These are phyloP conservation scores for Pseudophaeomoniella oleicola DNA, from an alignment of 2,329 filamentous ascomycete genomes.

Conservation along the genomic window DNA sequence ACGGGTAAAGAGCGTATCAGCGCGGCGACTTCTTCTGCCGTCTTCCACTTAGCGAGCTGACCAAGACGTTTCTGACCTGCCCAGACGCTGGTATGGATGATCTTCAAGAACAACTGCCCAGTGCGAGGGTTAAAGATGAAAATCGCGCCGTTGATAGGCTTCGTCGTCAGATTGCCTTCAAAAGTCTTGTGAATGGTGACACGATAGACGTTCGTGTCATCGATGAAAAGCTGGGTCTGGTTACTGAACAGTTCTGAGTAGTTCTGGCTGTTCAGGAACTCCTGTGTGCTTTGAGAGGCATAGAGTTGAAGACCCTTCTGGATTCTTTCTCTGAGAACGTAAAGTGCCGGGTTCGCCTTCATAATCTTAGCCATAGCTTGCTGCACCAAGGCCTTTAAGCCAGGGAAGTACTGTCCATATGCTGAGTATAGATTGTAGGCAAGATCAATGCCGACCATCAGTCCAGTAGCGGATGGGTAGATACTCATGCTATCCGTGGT, in stretches of 20 bases:
- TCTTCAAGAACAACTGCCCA: conserved; percentile 94
- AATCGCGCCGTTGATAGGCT: conserved; percentile 97
- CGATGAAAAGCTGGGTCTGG: conserved; percentile 96
- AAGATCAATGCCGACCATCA: conserved; percentile 96
- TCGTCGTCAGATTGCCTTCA: conserved; percentile 95
- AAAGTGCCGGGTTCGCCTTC: conserved; percentile 96
- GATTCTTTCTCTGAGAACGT: conserved; percentile 93
- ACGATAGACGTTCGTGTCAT: conserved; percentile 98
- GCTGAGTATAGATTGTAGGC: conserved; percentile 98
- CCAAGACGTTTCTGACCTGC: conserved; percentile 97
- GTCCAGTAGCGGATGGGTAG: conserved; percentile 87
- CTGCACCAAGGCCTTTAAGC: conserved; percentile 85
- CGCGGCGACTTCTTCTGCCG: conserved; percentile 96
- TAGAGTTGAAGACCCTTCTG: conserved; percentile 96
- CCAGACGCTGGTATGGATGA: conserved; percentile 99
- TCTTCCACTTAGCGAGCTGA: conserved; percentile 98
- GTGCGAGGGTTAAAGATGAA: conserved; percentile 99
- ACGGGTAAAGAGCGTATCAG: conserved; percentile 89
- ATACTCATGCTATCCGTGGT: conserved; percentile 98
- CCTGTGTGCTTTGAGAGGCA: conserved; percentile 95
- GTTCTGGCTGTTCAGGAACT: conserved; percentile 98
- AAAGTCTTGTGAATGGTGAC: conserved; percentile 99
- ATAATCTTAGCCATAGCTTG: conserved; percentile 99
- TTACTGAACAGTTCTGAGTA: conserved; percentile 99
- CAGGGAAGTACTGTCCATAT: conserved; percentile 97